phyloP scores from a whole-genome alignment of 805 yeast genomes.

The Helenozyma baotianmanensis region DNA sequence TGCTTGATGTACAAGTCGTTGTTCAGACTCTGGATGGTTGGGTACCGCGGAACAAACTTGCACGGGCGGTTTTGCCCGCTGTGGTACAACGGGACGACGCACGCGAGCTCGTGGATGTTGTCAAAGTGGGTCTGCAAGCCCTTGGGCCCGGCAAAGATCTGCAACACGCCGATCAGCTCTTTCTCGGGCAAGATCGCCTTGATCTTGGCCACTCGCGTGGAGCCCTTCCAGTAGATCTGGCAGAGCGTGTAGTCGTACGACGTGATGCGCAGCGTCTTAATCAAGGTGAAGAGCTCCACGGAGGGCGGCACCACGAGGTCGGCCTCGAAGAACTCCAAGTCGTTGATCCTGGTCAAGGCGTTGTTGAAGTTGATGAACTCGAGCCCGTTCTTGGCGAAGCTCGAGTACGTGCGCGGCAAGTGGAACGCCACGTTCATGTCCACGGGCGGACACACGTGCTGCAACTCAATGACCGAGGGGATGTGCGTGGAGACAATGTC shows the following conservation, averaged over 20 bases:
- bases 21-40: conserved; percentile 62
- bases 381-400: conserved; percentile 59
- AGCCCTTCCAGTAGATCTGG: conserved; percentile 72
- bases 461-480: conserved; percentile 74
- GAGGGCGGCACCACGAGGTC: conserved; percentile 67
- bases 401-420: conserved; percentile 83
- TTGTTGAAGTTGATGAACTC: conserved; percentile 65
- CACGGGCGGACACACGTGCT: conserved; percentile 81
- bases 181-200: conserved; percentile 77
- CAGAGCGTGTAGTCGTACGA: conserved; percentile 56
- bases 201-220: conserved; percentile 63
- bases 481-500: conserved; percentile 79
- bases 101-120: conserved; percentile 62
- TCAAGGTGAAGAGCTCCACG: conserved; percentile 60
- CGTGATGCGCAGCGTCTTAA: conserved; percentile 48
- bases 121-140: conserved; percentile 55
- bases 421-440: conserved; percentile 73
- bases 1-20: conserved; percentile 78
- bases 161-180: conserved; percentile 65
- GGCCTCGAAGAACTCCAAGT: conserved; percentile 75
- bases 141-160: conserved; percentile 66
- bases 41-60: conserved; percentile 67
- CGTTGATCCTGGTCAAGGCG: conserved; percentile 66
- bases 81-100: conserved; percentile 73
- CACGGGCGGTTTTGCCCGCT: conserved; percentile 57